Base-by-base conservation (phyloP, 768 basidiomycete species). In the Lactarius deliciosus region DNA sequence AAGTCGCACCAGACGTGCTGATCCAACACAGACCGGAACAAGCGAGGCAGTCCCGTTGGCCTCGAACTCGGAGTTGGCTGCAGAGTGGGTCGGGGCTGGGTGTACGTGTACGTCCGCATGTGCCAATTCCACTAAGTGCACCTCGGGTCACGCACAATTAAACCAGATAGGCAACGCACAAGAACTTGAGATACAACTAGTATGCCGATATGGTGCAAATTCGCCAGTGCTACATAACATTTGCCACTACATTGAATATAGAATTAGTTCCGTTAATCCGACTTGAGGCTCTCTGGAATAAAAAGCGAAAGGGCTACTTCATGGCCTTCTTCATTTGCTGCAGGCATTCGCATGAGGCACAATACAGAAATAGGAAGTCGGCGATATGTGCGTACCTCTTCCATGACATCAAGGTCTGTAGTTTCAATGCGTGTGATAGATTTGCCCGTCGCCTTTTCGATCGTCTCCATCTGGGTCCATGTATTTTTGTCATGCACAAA, bases 401-500 rank as follows among this genome's bases (percentile, higher is more conserved):
- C 96, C 92, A 98, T 96, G 75, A 86, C 86, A 74, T 98, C 96
- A 68, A 97, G 78, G 78, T 97, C 93, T 68, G 87, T 81, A 1
- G 96, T 97, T 76, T 92, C 89, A 71, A 98, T 92, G 57, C 90
- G 83, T 70, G 87, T 85, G 67, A 98, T 98, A 72, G 85, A 82
- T 76, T 83, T 87, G 16, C 88, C 87, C 2, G 94, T 84, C 0
- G 83, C 84, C 72, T 88, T 82, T 79, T 96, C 91, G 66, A 99
- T 97, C 73, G 84, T 82, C 71, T 96, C 84, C 88, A 98, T 96
- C 75, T 96, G 91, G 72, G 83, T 64, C 88, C 91, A 95, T 7
- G 95, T 94, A 76, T 81, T 81, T 74, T 87, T 81, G 79, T 98
- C 89, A 76, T 98, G 94, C 16, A 98, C 96, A 74, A 99, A 98